Conservation (phyloP, 2,329 filamentous ascomycete genomes). For the Colletotrichum phormii region DNA sequence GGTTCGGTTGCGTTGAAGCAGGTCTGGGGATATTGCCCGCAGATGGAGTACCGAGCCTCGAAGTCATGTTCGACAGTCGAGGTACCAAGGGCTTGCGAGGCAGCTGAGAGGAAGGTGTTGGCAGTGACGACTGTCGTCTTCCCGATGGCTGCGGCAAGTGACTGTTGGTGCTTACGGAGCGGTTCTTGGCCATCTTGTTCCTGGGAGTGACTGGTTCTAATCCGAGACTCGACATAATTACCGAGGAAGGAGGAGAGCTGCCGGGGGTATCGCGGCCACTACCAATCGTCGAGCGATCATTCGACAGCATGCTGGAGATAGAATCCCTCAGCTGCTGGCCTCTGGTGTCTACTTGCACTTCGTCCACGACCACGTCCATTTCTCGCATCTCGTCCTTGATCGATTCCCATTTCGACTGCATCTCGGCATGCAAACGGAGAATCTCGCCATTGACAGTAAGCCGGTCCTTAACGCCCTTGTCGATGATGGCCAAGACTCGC, state of each 20-base stretch:
- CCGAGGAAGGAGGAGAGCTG: slow-evolving; percentile 72
- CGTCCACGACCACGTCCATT: slow-evolving; percentile 80
- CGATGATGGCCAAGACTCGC: slow-evolving; percentile 89
- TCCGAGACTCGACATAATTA: slow-evolving; percentile 69
- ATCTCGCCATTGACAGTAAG: slow-evolving; percentile 97
- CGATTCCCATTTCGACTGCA: slow-evolving; percentile 83
- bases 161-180: slow-evolving; percentile 61
- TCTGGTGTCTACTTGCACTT: slow-evolving; percentile 71
- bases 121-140: slow-evolving; percentile 61
- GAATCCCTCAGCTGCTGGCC: slow-evolving; percentile 89
- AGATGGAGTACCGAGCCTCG: slow-evolving; percentile 60
- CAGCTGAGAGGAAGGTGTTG: slow-evolving; percentile 54
- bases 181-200: slow-evolving; percentile 55
- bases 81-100: slow-evolving; percentile 55
- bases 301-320: slow-evolving; percentile 90
- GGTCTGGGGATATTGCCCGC: slow-evolving; percentile 54
- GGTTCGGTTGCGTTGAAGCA: slow-evolving; percentile 60
- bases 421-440: slow-evolving; percentile 84
- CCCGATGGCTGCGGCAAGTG: slow-evolving; percentile 57
- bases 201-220: slow-evolving; percentile 60
- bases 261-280: slow-evolving; percentile 79
- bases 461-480: slow-evolving; percentile 95
- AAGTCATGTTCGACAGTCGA: slow-evolving; percentile 59
- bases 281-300: slow-evolving; percentile 77
- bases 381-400: slow-evolving; percentile 82